phyloP scores from a whole-genome alignment of 345 rosid species.

The Aquilaria malaccensis region DNA sequence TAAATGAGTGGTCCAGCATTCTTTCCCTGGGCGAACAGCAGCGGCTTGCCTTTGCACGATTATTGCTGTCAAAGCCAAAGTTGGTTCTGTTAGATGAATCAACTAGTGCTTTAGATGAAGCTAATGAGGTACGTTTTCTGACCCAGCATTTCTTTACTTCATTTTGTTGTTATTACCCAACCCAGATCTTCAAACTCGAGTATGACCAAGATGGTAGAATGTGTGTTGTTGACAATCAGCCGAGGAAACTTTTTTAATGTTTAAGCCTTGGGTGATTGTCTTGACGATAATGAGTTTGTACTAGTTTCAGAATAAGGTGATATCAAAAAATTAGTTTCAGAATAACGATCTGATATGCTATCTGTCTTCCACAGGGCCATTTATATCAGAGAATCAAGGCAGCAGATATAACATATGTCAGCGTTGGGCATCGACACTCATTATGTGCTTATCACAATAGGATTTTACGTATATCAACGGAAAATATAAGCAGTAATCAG shows the following conservation, averaged over 20 bases:
- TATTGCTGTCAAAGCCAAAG: slow-evolving; percentile 76
- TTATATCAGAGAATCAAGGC: slow-evolving; percentile 61
- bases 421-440: slow-evolving; percentile 81
- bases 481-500: slow-evolving; percentile 30
- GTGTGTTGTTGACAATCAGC: background rate
- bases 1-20: slow-evolving; percentile 87
- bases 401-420: slow-evolving; percentile 76
- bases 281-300: background rate
- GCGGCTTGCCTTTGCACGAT: slow-evolving; percentile 86
- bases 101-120: slow-evolving; percentile 92
- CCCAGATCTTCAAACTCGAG: background rate
- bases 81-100: slow-evolving; percentile 83
- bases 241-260: background rate
- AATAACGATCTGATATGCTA: background rate
- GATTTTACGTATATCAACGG: slow-evolving; percentile 51
- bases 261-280: background rate
- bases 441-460: slow-evolving; percentile 46
- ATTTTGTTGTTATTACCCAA: background rate
- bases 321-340: no score
- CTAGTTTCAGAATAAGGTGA: background rate
- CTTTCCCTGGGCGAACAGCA: slow-evolving; percentile 98
- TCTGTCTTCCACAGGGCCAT: slow-evolving; percentile 37
- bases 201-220: no score
- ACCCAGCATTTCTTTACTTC: background rate
- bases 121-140: slow-evolving; percentile 58